A percentile compares a stretch with the other conserved stretches of the same genome.
These are phyloP conservation scores for Phyllosticta citribraziliensis DNA, from an alignment of 2,329 filamentous ascomycete genomes.

Conservation along the genomic window DNA sequence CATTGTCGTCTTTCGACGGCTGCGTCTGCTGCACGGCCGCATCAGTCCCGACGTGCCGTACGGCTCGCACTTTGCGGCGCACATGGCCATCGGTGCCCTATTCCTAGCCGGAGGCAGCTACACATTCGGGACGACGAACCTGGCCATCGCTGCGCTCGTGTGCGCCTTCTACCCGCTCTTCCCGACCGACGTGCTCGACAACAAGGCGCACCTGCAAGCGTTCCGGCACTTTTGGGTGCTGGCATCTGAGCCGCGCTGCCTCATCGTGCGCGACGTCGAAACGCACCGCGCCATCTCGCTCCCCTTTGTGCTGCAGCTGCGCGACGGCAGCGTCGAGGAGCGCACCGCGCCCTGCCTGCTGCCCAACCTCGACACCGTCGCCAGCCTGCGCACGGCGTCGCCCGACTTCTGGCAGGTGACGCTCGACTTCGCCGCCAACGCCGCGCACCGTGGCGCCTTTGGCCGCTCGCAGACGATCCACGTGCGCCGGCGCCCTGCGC, in stretches of 20 bases:
- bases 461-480: constrained; percentile 60
- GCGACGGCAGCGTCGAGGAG: constrained; percentile 23
- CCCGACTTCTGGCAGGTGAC: constrained; percentile 72
- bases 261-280: constrained; percentile 78
- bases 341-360: constrained; percentile 49
- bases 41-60: constrained; percentile 78
- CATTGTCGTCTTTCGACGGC: constrained; percentile 68
- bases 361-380: constrained; percentile 55
- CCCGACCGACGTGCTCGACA: constrained; percentile 81
- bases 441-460: constrained; percentile 55
- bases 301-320: constrained; percentile 57
- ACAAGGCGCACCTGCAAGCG: constrained; percentile 87
- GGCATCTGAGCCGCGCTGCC: constrained; percentile 78
- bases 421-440: constrained; percentile 59
- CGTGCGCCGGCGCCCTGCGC: constrained; percentile 54
- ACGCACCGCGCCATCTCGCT: constrained; percentile 70
- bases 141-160: constrained; percentile 76
- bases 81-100: constrained; percentile 81
- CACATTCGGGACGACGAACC: constrained; percentile 80
- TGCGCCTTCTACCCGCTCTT: constrained; percentile 93
- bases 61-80: constrained; percentile 84
- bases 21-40: constrained; percentile 80
- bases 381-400: constrained; percentile 51
- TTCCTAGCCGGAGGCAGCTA: constrained; percentile 90
- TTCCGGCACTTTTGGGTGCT: constrained; percentile 97